Evolutionary conservation across 805 yeast genomes (phyloP), one percentile per base, ranked within the genome.

Genomic region (Myxozyma neglecta): DNA sequence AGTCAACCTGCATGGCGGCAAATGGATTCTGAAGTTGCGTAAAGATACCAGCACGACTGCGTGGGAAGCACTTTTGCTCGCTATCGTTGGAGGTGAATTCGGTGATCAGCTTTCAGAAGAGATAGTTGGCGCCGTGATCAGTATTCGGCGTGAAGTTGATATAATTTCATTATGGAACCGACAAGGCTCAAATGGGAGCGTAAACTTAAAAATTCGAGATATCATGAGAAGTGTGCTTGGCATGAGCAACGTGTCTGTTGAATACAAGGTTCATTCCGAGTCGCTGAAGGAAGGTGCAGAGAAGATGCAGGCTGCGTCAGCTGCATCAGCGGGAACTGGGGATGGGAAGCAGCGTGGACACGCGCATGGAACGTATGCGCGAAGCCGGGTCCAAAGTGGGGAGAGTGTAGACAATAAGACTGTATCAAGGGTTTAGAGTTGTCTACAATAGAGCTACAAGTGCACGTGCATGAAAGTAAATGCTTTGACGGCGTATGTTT

Each of bases 1-100:
- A 57, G 83, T 84, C 66, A 94, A 94, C 77, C 76, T 89, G 63
- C 81, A 86, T 69, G 99, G 99, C 74, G 99, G 98, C 72, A 90
- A 89, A 79, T 94, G 97, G 96, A 81, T 88, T 51, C 87, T 83
- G 77, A 85, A 82, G 76, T 84, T 88, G 76, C 86, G 81, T 75
- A 81, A 83, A 64, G 88, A 82, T 65, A 75, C 45, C 11, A 56
- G 63, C 10, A 39, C 60, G 5, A 34, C 16, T 49, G 46, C 59
- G 39, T 73, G 76, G 76, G 76, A 73, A 71, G 73, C 86, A 51
- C 73, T 85, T 46, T 70, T 86, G 53, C 70, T 86, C 63, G 80
- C 80, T 63, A 73, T 82, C 13, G 67, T 84, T 53, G 79, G 85
- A 5, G 66, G 64, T 18, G 64, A 80, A 3, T 74, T 84, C 43